A percentile compares a stretch with the other conserved stretches of the same genome.
Evolutionary conservation across 2,329 filamentous ascomycete genomes (phyloP).

Genomic region (Dactylellina sp.): DNA sequence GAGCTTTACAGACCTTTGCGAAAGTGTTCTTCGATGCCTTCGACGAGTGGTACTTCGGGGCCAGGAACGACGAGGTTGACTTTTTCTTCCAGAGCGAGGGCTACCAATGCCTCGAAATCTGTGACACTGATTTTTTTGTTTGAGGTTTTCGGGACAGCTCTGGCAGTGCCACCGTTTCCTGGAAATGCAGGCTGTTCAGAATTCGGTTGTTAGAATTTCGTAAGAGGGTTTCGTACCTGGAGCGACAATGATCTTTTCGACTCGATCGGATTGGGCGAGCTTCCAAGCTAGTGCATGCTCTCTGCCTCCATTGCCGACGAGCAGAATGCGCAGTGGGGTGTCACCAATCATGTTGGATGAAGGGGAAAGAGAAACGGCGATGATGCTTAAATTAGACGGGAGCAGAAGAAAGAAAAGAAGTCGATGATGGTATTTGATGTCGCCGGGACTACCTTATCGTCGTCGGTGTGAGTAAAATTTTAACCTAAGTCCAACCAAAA

Average conservation of each 20-base stretch:
- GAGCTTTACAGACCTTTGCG: conserved; percentile 66
- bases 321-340: conserved; percentile 74
- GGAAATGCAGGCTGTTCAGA: conserved; percentile 61
- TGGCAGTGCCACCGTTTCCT: conserved; percentile 88
- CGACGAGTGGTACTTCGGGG: conserved; percentile 92
- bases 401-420: background rate
- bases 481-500: background rate
- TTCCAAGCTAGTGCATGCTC: conserved; percentile 97
- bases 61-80: conserved; percentile 89
- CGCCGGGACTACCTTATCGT: background rate
- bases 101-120: conserved; percentile 81
- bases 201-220: background rate
- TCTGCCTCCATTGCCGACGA: conserved; percentile 92
- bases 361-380: background rate
- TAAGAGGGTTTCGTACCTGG: conserved; percentile 62
- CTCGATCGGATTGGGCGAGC: conserved; percentile 81
- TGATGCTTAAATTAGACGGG: background rate
- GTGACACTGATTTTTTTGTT: conserved; percentile 80
- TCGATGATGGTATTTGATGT: conserved; percentile 1
- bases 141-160: conserved; percentile 73
- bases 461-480: background rate
- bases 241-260: conserved; percentile 78
- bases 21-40: conserved; percentile 88
- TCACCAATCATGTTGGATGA: conserved; percentile 46
- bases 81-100: conserved; percentile 77